Evolutionary conservation across 2,329 filamentous ascomycete genomes (phyloP).

Genomic region (Calcarisporium arbuscula): DNA sequence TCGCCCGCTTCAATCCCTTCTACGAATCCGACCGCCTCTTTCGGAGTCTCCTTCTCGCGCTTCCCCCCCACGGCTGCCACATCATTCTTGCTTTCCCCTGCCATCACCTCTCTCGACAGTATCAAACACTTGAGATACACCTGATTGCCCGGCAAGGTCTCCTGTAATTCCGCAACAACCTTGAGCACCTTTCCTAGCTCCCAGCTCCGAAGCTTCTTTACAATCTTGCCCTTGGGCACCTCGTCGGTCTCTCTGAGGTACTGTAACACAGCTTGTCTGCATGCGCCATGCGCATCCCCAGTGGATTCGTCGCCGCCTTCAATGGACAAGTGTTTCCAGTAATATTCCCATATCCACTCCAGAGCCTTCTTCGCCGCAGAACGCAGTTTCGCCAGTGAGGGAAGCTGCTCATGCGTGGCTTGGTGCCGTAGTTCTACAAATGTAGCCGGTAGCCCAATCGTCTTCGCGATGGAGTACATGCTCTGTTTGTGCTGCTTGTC

Average conservation of each 20-base stretch:
- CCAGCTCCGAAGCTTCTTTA: conserved; percentile 28
- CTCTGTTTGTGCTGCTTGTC: conserved; percentile 60
- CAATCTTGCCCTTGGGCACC: conserved; percentile 14
- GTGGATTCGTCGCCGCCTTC: conserved; percentile 8
- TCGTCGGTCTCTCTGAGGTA: conserved; percentile 32
- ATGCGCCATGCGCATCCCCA: conserved; percentile 15
- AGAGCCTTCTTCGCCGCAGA: conserved; percentile 64
- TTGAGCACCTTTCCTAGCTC: conserved; percentile 29
- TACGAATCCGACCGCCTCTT: conserved; percentile 4
- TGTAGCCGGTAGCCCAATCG: conserved; percentile 62
- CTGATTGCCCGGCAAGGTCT: conserved; percentile 33
- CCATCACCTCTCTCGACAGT: conserved; percentile 34
- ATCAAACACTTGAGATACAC: conserved; percentile 38
- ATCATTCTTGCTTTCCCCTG: conserved; percentile 10
- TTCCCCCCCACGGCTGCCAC: conserved; percentile 10
- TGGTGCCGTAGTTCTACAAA: conserved; percentile 89
- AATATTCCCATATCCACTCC: conserved; percentile 82
- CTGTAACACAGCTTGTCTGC: conserved; percentile 28
- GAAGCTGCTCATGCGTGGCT: conserved; percentile 83
- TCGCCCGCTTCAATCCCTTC: not conserved
- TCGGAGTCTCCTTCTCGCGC: conserved; percentile 4
- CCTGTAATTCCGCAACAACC: conserved; percentile 32
- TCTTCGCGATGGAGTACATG: conserved; percentile 67
- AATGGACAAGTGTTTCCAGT: conserved; percentile 58
- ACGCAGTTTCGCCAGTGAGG: conserved; percentile 66